Evolutionary conservation across 768 basidiomycete species (phyloP).

Genomic region (Boletellus ananiceps): DNA sequence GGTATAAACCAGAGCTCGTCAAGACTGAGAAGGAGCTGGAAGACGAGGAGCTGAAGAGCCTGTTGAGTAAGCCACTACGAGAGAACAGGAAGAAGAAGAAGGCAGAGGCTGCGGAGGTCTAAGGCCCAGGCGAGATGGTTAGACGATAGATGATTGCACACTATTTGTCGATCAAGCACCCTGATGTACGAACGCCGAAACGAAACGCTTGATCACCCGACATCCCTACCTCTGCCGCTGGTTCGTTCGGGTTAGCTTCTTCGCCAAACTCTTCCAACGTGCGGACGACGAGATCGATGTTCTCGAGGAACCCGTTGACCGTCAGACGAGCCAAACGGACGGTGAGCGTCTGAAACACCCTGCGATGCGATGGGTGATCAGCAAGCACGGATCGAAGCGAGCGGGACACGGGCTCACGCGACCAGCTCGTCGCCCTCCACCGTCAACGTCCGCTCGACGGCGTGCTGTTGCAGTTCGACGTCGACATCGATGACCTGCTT

Average conservation of each 20-base stretch:
- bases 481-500: conserved; percentile 86
- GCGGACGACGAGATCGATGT: conserved; percentile 78
- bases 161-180: conserved; percentile 15
- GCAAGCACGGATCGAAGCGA: neutral
- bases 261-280: conserved; percentile 80
- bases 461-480: conserved; percentile 73
- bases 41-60: conserved; percentile 79
- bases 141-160: conserved; percentile 13
- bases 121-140: conserved; percentile 21
- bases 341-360: conserved; percentile 73
- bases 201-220: conserved; percentile 8
- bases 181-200: conserved; percentile 15
- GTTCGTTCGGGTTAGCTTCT: conserved; percentile 40
- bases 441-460: conserved; percentile 66
- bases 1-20: conserved; percentile 91
- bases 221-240: neutral
- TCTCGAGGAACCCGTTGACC: conserved; percentile 85
- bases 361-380: conserved; percentile 24
- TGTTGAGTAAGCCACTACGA: conserved; percentile 74
- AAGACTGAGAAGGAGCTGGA: conserved; percentile 87
- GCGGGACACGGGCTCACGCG: conserved; percentile 51
- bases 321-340: conserved; percentile 81
- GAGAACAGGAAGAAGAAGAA: conserved; percentile 94
- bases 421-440: conserved; percentile 67
- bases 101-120: conserved; percentile 45